These are phyloP conservation scores for Catharanthus roseus DNA, from an alignment of 257 asterid species.

Conservation along the genomic window DNA sequence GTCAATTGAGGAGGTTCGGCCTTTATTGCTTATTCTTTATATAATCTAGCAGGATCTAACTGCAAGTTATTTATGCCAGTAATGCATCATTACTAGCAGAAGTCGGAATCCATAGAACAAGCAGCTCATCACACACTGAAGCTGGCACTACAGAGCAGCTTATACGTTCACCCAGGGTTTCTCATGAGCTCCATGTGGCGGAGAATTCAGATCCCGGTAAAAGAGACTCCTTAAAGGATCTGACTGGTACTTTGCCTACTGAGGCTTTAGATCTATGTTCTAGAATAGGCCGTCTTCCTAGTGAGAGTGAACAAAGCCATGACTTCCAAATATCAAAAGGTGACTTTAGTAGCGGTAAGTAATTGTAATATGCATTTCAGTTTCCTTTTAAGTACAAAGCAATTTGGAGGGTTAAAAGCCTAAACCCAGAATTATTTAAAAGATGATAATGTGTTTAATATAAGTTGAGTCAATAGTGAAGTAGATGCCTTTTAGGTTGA, in stretches of 20 bases:
- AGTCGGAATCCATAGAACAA: constrained; percentile 16
- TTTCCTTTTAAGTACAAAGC: constrained; percentile 5
- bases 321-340: constrained; percentile 26
- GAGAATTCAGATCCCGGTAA: constrained; percentile 32
- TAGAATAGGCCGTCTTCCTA: constrained; percentile 22
- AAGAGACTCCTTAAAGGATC: constrained; percentile 27
- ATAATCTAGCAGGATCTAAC: constrained; percentile 16
- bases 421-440: background rate
- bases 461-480: background rate
- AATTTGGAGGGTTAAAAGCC: background rate
- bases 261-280: constrained; percentile 37
- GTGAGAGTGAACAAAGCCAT: constrained; percentile 35
- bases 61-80: constrained; percentile 30
- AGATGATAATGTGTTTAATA: background rate
- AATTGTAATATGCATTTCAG: constrained; percentile 15
- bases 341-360: constrained; percentile 16
- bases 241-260: constrained; percentile 27
- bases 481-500: background rate
- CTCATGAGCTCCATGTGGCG: constrained; percentile 28
- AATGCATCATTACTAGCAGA: constrained; percentile 26
- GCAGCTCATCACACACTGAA: constrained; percentile 24
- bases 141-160: constrained; percentile 38
- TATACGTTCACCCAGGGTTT: constrained; percentile 21
- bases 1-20: constrained; percentile 50
- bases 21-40: constrained; percentile 15